phyloP scores from a whole-genome alignment of 352 stramenopile species.

The Globisporangium viniferum region DNA sequence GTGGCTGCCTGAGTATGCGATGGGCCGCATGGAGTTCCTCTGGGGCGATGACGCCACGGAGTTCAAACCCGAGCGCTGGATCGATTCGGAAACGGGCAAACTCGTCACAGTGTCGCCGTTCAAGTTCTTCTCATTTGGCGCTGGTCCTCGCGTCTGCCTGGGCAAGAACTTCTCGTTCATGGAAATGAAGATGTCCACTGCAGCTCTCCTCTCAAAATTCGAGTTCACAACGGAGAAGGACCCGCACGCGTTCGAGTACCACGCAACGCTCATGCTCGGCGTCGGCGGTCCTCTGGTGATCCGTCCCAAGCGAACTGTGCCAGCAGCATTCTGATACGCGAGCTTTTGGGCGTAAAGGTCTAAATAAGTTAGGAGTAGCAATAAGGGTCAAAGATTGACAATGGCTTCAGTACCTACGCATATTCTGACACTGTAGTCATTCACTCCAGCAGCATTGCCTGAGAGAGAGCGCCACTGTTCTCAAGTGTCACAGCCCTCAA shows the following conservation, averaged over 20 bases:
- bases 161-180: constrained; percentile 30
- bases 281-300: neutral
- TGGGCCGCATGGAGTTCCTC: constrained; percentile 30
- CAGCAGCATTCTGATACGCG: neutral
- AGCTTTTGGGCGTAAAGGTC: too few species aligned
- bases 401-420: neutral
- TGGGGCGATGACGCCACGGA: constrained; percentile 40
- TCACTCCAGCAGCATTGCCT: neutral
- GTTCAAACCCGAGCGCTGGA: constrained; percentile 48
- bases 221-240: constrained; percentile 14
- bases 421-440: neutral
- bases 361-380: too few species aligned
- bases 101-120: constrained; percentile 26
- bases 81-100: constrained; percentile 21
- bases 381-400: too few species aligned
- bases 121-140: constrained; percentile 45
- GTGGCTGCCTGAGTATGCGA: constrained; percentile 40
- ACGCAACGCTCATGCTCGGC: constrained; percentile 15
- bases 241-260: constrained; percentile 15
- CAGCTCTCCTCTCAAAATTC: constrained; percentile 24
- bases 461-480: neutral
- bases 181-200: constrained; percentile 32
- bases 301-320: neutral
- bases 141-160: constrained; percentile 38
- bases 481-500: neutral